Evolutionary conservation across 1,284 basidiomycete species (phyloP).

Genomic region (Xanthoconium separans): DNA sequence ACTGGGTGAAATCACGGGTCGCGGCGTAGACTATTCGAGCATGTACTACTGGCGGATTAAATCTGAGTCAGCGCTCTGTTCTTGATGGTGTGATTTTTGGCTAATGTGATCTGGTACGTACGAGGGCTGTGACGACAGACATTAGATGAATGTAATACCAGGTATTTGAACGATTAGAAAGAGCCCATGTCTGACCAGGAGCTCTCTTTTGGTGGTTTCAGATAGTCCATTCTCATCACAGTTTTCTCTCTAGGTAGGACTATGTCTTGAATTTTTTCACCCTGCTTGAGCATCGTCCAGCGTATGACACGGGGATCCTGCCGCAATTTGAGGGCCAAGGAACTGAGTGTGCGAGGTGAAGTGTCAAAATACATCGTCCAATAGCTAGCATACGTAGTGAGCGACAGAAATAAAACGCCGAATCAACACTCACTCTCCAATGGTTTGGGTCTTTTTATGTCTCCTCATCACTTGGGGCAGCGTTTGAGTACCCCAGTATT

Average conservation of each 20-base stretch:
- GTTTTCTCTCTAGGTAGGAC: slow-evolving; percentile 42
- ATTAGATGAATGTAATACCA: slow-evolving; percentile 5
- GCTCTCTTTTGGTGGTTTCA: slow-evolving; percentile 20
- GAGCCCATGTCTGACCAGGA: slow-evolving; percentile 29
- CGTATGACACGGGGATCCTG: slow-evolving; percentile 81
- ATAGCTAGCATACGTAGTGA: slow-evolving; percentile 54
- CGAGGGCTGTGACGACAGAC: background rate
- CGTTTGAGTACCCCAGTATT: slow-evolving; percentile 71
- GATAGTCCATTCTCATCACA: slow-evolving; percentile 29
- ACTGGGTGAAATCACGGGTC: slow-evolving; percentile 24
- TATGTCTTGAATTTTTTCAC: slow-evolving; percentile 69
- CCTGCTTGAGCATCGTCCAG: slow-evolving; percentile 80
- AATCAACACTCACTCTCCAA: slow-evolving; percentile 72
- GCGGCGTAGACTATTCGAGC: slow-evolving; percentile 2
- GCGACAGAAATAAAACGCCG: background rate
- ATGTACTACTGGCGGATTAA: background rate
- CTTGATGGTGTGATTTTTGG: background rate
- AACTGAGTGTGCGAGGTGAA: slow-evolving; percentile 66
- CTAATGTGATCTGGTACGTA: background rate
- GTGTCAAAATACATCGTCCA: slow-evolving; percentile 91
- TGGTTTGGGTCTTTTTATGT: slow-evolving; percentile 58
- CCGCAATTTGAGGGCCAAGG: slow-evolving; percentile 66
- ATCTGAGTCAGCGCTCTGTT: background rate
- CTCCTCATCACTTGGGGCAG: slow-evolving; percentile 78
- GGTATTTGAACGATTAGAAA: slow-evolving; percentile 6